A percentile compares a stretch with the other conserved stretches of the same genome.
These are phyloP conservation scores for Silene noctiflora DNA, from an alignment of 179 eudicot species.

Conservation along the genomic window DNA sequence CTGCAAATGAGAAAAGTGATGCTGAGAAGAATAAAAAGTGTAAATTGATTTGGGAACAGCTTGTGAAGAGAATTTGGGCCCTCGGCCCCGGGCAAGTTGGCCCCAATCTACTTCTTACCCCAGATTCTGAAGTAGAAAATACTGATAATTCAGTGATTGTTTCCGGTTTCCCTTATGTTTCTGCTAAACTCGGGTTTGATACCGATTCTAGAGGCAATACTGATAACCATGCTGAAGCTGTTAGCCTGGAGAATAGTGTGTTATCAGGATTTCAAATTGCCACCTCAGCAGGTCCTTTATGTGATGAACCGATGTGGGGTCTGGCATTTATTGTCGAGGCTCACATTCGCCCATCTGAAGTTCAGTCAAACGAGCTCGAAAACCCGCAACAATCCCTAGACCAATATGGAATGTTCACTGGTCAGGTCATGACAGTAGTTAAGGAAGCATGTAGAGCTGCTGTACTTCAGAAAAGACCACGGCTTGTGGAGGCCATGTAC, in stretches of 20 bases:
- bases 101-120: constrained; percentile 72
- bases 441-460: constrained; percentile 87
- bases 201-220: constrained; percentile 28
- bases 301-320: constrained; percentile 99
- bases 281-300: constrained; percentile 82
- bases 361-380: constrained; percentile 38
- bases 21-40: constrained; percentile 53
- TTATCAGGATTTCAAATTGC: constrained; percentile 89
- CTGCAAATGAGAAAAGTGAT: constrained; percentile 44
- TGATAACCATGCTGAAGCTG: constrained; percentile 47
- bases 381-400: constrained; percentile 43
- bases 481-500: constrained; percentile 83
- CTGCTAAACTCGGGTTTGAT: constrained; percentile 64
- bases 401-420: constrained; percentile 70
- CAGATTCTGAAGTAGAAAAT: constrained; percentile 34
- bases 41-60: constrained; percentile 47
- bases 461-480: constrained; percentile 66
- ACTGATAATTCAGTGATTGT: constrained; percentile 45
- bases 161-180: constrained; percentile 61
- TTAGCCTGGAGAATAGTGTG: constrained; percentile 68
- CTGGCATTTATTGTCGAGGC: constrained; percentile 76
- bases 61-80: constrained; percentile 83
- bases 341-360: constrained; percentile 38
- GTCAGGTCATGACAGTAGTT: constrained; percentile 88
- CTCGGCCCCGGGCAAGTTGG: constrained; percentile 88